These are phyloP conservation scores for Paecilomyces fulvus DNA, from an alignment of 2,329 filamentous ascomycete genomes.

Conservation along the genomic window DNA sequence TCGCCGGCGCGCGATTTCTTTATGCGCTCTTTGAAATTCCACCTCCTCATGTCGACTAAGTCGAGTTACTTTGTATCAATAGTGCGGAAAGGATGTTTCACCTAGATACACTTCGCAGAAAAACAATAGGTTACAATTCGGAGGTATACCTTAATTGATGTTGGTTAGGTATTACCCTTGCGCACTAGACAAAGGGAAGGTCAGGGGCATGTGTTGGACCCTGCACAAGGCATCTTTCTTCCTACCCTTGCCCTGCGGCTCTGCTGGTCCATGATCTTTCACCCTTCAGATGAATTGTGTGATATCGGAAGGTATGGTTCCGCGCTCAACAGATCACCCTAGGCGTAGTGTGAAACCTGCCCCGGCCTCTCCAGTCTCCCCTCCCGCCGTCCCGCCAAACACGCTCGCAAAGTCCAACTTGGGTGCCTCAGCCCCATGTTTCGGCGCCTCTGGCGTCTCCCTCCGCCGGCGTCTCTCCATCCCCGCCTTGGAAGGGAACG, in stretches of 20 bases:
- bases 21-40: neutral
- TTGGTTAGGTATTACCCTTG: neutral
- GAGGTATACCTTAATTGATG: neutral
- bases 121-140: neutral
- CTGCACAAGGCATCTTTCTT: no score
- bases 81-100: neutral
- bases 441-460: constrained; percentile 75
- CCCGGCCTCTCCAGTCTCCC: constrained; percentile 55
- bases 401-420: constrained; percentile 61
- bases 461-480: constrained; percentile 70
- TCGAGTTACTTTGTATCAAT: neutral
- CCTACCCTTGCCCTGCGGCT: neutral
- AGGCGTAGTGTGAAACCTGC: constrained; percentile 53
- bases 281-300: neutral
- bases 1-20: neutral
- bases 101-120: neutral
- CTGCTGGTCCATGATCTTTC: neutral
- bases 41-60: neutral
- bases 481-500: constrained; percentile 90
- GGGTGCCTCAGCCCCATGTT: constrained; percentile 61
- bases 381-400: constrained; percentile 57
- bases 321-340: constrained; percentile 23
- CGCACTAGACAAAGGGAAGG: neutral
- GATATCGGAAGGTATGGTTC: neutral
- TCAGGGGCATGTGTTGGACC: neutral